Evolutionary conservation across 2,329 filamentous ascomycete species (phyloP).

Genomic region (Botryotinia calthae): DNA sequence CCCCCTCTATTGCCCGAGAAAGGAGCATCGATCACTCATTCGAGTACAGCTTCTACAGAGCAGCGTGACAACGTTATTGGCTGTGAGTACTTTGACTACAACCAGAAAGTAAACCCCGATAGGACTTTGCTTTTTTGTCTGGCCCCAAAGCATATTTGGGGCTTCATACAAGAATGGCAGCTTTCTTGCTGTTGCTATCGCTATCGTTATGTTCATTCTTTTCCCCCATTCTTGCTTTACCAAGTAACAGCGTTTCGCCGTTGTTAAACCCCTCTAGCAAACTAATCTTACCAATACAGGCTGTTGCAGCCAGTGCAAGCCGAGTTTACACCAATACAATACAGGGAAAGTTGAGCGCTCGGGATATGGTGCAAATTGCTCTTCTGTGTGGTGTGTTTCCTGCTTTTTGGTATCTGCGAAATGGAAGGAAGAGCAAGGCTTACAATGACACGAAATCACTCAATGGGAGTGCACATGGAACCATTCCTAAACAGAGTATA

Average conservation of each 20-base stretch:
- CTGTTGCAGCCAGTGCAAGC: slow-evolving; percentile 26
- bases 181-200: slow-evolving; percentile 5
- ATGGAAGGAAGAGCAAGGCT: slow-evolving; percentile 25
- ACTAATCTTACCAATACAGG: slow-evolving; percentile 17
- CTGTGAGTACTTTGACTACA: slow-evolving; percentile 9
- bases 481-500: slow-evolving; percentile 17
- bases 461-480: slow-evolving; percentile 1
- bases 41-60: neutral
- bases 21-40: neutral
- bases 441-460: slow-evolving; percentile 23
- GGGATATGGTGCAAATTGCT: slow-evolving; percentile 31
- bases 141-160: neutral
- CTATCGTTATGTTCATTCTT: slow-evolving; percentile 3
- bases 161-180: slow-evolving; percentile 13
- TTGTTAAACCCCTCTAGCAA: slow-evolving; percentile 12
- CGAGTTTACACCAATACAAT: slow-evolving; percentile 25
- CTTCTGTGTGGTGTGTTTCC: slow-evolving; percentile 28
- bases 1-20: neutral
- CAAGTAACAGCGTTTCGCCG: slow-evolving; percentile 8
- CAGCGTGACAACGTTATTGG: slow-evolving; percentile 20
- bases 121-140: slow-evolving; percentile 15
- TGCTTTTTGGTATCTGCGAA: slow-evolving; percentile 31
- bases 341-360: slow-evolving; percentile 26
- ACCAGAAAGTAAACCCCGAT: slow-evolving; percentile 15
- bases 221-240: slow-evolving; percentile 13